phyloP scores from a whole-genome alignment of 1,284 basidiomycete genomes.

The Naganishia sp. region DNA sequence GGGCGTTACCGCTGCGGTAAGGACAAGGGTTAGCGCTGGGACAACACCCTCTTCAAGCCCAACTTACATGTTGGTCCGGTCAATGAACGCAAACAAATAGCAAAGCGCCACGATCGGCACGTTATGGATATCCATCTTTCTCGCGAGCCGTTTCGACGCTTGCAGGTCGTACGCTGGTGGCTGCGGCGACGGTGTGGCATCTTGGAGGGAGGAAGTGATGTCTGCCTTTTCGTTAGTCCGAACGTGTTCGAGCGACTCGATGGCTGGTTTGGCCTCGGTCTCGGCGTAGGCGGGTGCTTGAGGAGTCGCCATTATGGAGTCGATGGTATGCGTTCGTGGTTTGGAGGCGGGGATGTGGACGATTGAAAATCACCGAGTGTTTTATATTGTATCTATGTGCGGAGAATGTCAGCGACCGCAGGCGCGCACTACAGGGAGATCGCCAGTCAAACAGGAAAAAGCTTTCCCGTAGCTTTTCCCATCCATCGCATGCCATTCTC shows the following conservation, averaged over 20 bases:
- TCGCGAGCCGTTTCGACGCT: slow-evolving; percentile 20
- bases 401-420: neutral
- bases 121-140: slow-evolving; percentile 29
- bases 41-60: neutral
- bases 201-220: neutral
- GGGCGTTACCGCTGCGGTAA: slow-evolving; percentile 13
- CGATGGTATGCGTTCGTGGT: neutral
- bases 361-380: neutral
- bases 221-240: slow-evolving; percentile 17
- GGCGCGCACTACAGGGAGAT: neutral
- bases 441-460: neutral
- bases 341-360: too few species aligned
- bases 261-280: slow-evolving; percentile 7
- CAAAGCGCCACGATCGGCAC: slow-evolving; percentile 29
- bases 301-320: neutral
- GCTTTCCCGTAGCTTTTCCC: neutral
- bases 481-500: neutral
- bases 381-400: neutral
- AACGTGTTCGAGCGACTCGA: neutral
- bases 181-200: neutral
- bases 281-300: neutral
- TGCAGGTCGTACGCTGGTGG: neutral
- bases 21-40: neutral
- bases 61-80: slow-evolving; percentile 30
- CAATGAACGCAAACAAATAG: slow-evolving; percentile 33